Conservation (phyloP, 2,329 filamentous ascomycete genomes). For the Nemania serpens region DNA sequence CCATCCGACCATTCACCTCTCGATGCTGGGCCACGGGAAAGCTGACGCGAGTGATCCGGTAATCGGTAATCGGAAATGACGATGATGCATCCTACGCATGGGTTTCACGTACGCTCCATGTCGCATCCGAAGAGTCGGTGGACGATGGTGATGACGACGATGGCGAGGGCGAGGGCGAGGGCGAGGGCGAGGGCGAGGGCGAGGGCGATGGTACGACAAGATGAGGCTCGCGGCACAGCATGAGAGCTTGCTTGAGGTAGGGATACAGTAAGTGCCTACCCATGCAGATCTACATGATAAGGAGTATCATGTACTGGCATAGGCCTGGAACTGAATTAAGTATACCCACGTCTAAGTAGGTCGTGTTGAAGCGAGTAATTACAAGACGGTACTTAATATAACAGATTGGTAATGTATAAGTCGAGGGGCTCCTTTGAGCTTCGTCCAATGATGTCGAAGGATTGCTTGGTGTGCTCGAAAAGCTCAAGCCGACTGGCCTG, state of each 20-base stretch:
- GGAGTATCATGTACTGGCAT: too few relatives aligned
- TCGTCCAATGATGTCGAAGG: not conserved
- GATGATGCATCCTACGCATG: slow-evolving; percentile 8
- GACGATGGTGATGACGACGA: slow-evolving; percentile 4
- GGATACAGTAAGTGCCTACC: not conserved
- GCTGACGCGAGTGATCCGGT: slow-evolving; percentile 6
- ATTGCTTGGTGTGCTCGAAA: too few relatives aligned
- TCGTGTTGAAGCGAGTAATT: not conserved
- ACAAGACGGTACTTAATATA: not conserved
- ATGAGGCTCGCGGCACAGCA: slow-evolving; percentile 13
- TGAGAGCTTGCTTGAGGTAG: not conserved
- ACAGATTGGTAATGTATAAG: not conserved
- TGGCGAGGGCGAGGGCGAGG: too few relatives aligned
- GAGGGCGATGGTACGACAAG: not conserved
- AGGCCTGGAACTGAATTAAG: too few relatives aligned
- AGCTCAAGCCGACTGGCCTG: too few relatives aligned
- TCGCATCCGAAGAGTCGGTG: not conserved
- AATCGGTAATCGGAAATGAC: not conserved
- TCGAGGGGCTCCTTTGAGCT: not conserved
- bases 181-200: not conserved
- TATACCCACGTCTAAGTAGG: too few relatives aligned
- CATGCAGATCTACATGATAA: too few relatives aligned
- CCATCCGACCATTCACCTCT: slow-evolving; percentile 20
- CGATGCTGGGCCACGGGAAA: slow-evolving; percentile 16
- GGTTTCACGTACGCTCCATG: slow-evolving; percentile 15